These are phyloP conservation scores for Coffea humblotiana DNA, from an alignment of 305 asterid species.

Conservation along the genomic window DNA sequence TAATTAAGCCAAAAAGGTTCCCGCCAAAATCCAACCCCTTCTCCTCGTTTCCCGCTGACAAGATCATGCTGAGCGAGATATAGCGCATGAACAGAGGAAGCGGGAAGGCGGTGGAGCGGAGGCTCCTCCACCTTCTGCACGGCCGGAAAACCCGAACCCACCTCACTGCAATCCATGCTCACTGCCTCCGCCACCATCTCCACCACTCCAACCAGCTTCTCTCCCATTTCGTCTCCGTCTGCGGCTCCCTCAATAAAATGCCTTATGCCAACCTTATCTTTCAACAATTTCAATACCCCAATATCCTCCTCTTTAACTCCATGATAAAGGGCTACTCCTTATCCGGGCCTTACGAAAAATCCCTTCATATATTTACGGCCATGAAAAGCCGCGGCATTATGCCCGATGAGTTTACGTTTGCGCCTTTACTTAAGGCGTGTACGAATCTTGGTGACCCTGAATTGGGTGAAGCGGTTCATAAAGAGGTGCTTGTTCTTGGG, in stretches of 20 bases:
- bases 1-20: not conserved
- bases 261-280: slow-evolving; percentile 49
- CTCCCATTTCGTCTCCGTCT: slow-evolving; percentile 61
- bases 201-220: slow-evolving; percentile 60
- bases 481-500: slow-evolving; percentile 47
- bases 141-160: slow-evolving; percentile 48
- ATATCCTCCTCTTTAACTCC: slow-evolving; percentile 59
- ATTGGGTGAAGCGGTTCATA: slow-evolving; percentile 47
- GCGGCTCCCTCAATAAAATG: slow-evolving; percentile 45
- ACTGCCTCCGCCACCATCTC: slow-evolving; percentile 61
- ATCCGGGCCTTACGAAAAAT: slow-evolving; percentile 40
- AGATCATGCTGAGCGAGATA: not conserved
- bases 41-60: not conserved
- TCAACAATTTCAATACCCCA: slow-evolving; percentile 47
- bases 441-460: slow-evolving; percentile 33
- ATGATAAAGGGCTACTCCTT: slow-evolving; percentile 59
- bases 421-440: slow-evolving; percentile 63
- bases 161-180: slow-evolving; percentile 57
- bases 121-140: slow-evolving; percentile 66
- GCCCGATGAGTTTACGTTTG: slow-evolving; percentile 60
- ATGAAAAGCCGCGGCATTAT: slow-evolving; percentile 55
- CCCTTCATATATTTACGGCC: slow-evolving; percentile 33
- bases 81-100: slow-evolving; percentile 37
- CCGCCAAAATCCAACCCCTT: not conserved
- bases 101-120: slow-evolving; percentile 53